Percentiles rank a stretch among this genome's conserved stretches.
Conservation (phyloP, 371 early-diverging fungal species). For the Mucor irregularis region DNA sequence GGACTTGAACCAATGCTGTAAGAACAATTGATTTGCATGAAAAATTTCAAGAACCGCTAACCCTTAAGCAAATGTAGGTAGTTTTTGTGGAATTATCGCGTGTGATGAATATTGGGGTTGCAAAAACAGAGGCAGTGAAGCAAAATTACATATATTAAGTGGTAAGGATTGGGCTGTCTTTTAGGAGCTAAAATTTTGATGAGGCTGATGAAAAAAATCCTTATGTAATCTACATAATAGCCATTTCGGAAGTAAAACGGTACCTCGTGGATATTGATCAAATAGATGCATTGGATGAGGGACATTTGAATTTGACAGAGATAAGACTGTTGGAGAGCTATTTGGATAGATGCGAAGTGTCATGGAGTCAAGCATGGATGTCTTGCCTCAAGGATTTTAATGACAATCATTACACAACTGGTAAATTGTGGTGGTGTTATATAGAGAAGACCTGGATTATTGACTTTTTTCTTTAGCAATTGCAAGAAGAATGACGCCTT, state of each 20-base stretch:
- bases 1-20: constrained; percentile 16
- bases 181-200: background rate
- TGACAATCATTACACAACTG: constrained; percentile 9
- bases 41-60: background rate
- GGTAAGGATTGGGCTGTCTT: background rate
- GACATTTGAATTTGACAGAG: constrained; percentile 19
- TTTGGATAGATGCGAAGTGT: background rate
- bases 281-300: constrained; percentile 18
- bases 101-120: constrained; percentile 26
- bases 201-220: background rate
- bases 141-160: constrained; percentile 18
- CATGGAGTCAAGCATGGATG: constrained; percentile 20
- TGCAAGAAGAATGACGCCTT: constrained; percentile 9
- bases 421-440: no score
- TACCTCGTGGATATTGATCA: constrained; percentile 2
- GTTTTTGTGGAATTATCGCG: constrained; percentile 24
- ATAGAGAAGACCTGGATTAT: no score
- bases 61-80: background rate
- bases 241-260: background rate
- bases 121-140: background rate
- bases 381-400: constrained; percentile 18
- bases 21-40: background rate
- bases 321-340: constrained; percentile 7
- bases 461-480: constrained; percentile 10
- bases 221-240: no score